Conservation (phyloP, 2,329 filamentous ascomycete species). For the Beauveria sp. region DNA sequence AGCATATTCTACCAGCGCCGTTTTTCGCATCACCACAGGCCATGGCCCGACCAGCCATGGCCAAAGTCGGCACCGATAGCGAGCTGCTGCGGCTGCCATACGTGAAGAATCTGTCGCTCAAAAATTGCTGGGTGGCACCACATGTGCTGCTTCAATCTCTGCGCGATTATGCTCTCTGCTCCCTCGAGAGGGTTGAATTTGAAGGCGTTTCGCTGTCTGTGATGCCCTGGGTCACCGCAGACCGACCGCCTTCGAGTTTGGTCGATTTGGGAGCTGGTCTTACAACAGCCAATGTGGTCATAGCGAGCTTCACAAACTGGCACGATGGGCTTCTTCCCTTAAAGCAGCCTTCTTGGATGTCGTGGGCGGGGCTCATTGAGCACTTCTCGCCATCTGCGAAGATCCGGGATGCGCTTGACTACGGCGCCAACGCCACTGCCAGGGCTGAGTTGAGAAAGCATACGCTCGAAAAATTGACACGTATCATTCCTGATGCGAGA, state of each 20-base stretch:
- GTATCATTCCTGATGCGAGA: conserved; percentile 18
- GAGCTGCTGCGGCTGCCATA: conserved; percentile 45
- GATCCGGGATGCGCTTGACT: conserved; percentile 18
- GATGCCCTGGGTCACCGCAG: conserved; percentile 19
- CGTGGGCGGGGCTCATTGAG: conserved; percentile 35
- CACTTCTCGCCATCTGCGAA: conserved; percentile 32
- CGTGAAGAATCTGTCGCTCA: conserved; percentile 51
- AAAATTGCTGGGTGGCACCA: conserved; percentile 63
- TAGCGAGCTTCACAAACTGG: neutral
- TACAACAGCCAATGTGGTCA: too few species aligned
- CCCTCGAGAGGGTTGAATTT: conserved; percentile 47
- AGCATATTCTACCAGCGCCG: conserved; percentile 55
- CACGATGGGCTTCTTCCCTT: neutral
- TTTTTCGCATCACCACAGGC: conserved; percentile 29
- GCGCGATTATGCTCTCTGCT: conserved; percentile 35
- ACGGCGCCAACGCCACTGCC: too few species aligned
- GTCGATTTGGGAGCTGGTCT: neutral
- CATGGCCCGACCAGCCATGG: conserved; percentile 27
- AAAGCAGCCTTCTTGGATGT: conserved; percentile 22
- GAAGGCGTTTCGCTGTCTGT: conserved; percentile 59
- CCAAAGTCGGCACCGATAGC: conserved; percentile 17
- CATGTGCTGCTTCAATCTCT: conserved; percentile 46
- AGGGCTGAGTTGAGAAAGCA: neutral
- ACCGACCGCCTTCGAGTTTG: neutral
- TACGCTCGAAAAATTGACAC: neutral